Conservation (phyloP, 306 rosid species). For the Arachis stenosperma region DNA sequence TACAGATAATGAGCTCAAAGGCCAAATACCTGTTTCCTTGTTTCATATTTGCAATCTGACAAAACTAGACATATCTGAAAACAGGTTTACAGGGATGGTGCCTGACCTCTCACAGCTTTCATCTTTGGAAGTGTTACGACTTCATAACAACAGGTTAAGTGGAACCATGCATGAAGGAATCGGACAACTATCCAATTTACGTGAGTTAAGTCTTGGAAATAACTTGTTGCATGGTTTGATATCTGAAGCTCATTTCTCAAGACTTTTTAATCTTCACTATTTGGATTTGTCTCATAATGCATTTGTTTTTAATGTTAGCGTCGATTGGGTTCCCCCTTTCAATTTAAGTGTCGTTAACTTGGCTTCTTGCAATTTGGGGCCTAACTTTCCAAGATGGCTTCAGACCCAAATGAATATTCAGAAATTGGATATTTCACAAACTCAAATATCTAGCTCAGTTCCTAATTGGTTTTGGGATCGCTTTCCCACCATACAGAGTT, state of each 20-base stretch:
- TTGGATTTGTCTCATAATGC: constrained; percentile 1
- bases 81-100: neutral
- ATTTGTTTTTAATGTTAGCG: neutral
- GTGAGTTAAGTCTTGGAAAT: too few relatives aligned
- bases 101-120: neutral
- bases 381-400: constrained; percentile 14
- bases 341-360: rapidly evolving
- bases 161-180: neutral
- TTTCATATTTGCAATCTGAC: neutral
- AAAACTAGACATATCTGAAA: neutral
- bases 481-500: too few relatives aligned
- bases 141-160: neutral
- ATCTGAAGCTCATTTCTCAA: neutral
- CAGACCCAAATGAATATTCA: neutral
- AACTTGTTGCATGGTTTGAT: neutral
- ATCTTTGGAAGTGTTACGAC: neutral
- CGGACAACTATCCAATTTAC: too few relatives aligned
- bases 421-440: rapidly evolving
- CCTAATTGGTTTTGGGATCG: constrained; percentile 31
- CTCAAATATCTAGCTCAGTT: constrained; percentile 11
- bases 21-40: neutral
- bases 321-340: neutral
- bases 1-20: neutral
- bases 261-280: neutral
- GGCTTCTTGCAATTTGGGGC: constrained; percentile 20